Conservation (phyloP, 2,329 filamentous ascomycete species). For the Colletotrichum neosansevieriae region DNA sequence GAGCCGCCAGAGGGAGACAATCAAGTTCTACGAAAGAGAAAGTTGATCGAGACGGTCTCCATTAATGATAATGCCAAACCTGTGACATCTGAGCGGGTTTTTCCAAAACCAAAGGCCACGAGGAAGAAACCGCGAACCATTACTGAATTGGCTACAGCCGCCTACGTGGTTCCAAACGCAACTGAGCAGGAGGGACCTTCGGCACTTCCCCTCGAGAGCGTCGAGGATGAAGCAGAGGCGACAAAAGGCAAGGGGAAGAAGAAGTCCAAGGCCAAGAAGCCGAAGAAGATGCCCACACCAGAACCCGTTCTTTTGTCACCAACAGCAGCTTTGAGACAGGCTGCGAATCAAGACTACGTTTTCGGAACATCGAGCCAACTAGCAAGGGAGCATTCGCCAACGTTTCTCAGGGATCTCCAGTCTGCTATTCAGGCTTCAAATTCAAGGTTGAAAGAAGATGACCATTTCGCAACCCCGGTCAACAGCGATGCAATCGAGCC, state of each 20-base stretch:
- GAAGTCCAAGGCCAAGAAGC: conserved; percentile 55
- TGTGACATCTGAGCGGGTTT: conserved; percentile 47
- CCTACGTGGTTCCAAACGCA: conserved; percentile 64
- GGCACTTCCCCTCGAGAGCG: conserved; percentile 40
- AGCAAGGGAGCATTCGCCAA: conserved; percentile 77
- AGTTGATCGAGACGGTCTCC: conserved; percentile 64
- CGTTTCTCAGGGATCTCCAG: conserved; percentile 72
- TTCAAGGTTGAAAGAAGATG: conserved; percentile 46
- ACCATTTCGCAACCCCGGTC: conserved; percentile 55
- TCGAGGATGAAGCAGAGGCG: conserved; percentile 49
- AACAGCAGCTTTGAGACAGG: conserved; percentile 72
- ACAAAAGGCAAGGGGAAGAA: conserved; percentile 48
- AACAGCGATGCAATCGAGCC: conserved; percentile 54
- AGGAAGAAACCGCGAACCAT: conserved; percentile 82
- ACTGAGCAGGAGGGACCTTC: conserved; percentile 46
- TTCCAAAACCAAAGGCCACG: conserved; percentile 62
- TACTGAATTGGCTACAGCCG: conserved; percentile 80
- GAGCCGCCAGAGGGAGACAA: conserved; percentile 44
- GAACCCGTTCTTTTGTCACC: conserved; percentile 74
- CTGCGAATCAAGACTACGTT: conserved; percentile 79
- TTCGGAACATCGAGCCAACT: conserved; percentile 91
- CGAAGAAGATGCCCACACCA: conserved; percentile 49
- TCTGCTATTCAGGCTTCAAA: conserved; percentile 72
- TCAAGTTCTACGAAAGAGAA: conserved; percentile 65
- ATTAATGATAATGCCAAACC: conserved; percentile 46